Conservation (phyloP, 371 early-diverging fungal species). For the Ordospora colligata region DNA sequence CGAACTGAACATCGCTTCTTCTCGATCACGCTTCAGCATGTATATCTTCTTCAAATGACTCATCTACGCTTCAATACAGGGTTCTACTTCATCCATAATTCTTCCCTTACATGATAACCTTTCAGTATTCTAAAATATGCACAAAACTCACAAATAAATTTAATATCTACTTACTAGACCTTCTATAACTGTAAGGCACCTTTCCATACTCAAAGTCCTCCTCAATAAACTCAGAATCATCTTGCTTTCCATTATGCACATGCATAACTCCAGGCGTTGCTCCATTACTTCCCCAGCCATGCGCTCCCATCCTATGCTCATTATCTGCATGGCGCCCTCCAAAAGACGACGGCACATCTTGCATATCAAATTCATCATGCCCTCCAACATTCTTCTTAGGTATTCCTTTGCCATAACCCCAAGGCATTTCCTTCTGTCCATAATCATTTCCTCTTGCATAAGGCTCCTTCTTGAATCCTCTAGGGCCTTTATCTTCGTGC, state of each 20-base stretch:
- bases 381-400: neutral
- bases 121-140: too few species aligned
- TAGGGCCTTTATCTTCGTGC: neutral
- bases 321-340: neutral
- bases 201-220: conserved; percentile 13
- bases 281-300: neutral
- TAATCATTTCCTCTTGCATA: neutral
- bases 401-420: neutral
- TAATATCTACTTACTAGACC: conserved; percentile 2
- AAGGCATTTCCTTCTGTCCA: neutral
- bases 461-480: neutral
- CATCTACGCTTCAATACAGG: neutral
- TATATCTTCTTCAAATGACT: conserved; percentile 6
- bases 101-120: neutral
- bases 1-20: conserved; percentile 17
- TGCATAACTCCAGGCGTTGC: neutral
- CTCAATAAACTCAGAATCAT: conserved; percentile 4
- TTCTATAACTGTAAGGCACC: conserved; percentile 13
- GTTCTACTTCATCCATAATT: neutral
- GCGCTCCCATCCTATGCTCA: neutral
- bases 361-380: neutral
- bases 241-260: neutral
- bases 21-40: conserved; percentile 8
- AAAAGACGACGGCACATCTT: neutral
- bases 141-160: neutral